These are phyloP conservation scores for Gossypium australe DNA, from an alignment of 345 rosid species.

Conservation along the genomic window DNA sequence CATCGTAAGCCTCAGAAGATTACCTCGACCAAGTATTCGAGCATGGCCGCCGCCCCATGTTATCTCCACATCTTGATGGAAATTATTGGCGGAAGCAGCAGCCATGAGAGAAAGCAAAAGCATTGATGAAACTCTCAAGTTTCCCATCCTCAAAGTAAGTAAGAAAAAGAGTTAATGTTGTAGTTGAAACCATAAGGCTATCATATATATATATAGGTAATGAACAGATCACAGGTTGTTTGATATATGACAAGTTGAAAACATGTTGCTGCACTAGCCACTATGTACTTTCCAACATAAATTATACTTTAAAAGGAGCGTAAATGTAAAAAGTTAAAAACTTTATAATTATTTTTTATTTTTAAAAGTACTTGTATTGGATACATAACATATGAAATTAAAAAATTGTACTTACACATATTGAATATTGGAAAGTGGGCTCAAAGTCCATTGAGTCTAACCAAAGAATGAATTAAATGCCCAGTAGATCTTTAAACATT, in stretches of 20 bases:
- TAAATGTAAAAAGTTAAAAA: too few species aligned
- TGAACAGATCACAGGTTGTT: not conserved
- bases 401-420: too few species aligned
- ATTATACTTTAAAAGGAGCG: not conserved
- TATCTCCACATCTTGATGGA: constrained; percentile 33
- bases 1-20: constrained; percentile 33
- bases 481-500: not conserved
- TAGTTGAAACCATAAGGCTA: not conserved
- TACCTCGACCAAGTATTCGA: constrained; percentile 27
- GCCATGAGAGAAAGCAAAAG: constrained; percentile 6
- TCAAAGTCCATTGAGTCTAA: not conserved
- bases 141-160: constrained; percentile 9
- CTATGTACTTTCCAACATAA: not conserved
- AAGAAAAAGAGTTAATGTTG: constrained; percentile 4
- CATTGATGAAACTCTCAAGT: constrained; percentile 4
- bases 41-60: constrained; percentile 45
- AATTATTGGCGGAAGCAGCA: constrained; percentile 20
- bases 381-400: too few species aligned
- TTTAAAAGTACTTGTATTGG: too few species aligned
- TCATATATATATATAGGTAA: not conserved
- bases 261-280: not conserved
- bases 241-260: not conserved
- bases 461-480: not conserved
- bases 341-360: too few species aligned
- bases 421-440: not conserved